These are phyloP conservation scores for Secale cereale DNA, from an alignment of 176 grass and related monocot genomes.

Conservation along the genomic window DNA sequence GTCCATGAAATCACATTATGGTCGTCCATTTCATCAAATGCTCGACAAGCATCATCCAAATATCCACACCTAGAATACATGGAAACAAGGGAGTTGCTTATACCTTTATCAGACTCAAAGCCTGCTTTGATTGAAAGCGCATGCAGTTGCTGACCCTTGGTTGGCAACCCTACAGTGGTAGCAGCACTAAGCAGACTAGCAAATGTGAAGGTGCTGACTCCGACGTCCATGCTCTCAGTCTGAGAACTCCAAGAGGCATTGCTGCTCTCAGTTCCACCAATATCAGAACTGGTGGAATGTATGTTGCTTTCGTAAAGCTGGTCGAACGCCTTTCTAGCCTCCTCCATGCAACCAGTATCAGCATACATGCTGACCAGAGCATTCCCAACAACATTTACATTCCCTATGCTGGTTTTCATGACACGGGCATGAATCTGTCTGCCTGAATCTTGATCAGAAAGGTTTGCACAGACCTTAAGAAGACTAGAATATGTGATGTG, in stretches of 20 bases:
- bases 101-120: conserved; percentile 54
- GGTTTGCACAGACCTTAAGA: conserved; percentile 72
- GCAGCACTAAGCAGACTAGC: conserved; percentile 80
- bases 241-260: conserved; percentile 31
- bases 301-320: conserved; percentile 62
- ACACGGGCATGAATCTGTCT: conserved; percentile 62
- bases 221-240: conserved; percentile 37
- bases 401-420: conserved; percentile 46
- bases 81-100: conserved; percentile 76
- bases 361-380: conserved; percentile 74
- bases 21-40: conserved; percentile 55
- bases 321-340: conserved; percentile 51
- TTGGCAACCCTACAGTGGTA: conserved; percentile 64
- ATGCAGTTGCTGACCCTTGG: conserved; percentile 76
- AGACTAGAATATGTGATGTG: conserved; percentile 70
- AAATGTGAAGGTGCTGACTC: conserved; percentile 69
- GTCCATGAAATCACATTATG: conserved; percentile 92
- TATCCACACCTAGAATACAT: conserved; percentile 92
- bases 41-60: conserved; percentile 59
- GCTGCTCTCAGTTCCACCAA: conserved; percentile 30
- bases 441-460: conserved; percentile 50
- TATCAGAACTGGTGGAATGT: conserved; percentile 34
- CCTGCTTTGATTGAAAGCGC: conserved; percentile 63
- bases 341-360: conserved; percentile 65
- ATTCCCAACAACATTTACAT: conserved; percentile 67